A percentile compares a stretch with the other conserved stretches of the same genome.
Conservation (phyloP, 2,329 filamentous ascomycete species). For the Fusarium circinatum region DNA sequence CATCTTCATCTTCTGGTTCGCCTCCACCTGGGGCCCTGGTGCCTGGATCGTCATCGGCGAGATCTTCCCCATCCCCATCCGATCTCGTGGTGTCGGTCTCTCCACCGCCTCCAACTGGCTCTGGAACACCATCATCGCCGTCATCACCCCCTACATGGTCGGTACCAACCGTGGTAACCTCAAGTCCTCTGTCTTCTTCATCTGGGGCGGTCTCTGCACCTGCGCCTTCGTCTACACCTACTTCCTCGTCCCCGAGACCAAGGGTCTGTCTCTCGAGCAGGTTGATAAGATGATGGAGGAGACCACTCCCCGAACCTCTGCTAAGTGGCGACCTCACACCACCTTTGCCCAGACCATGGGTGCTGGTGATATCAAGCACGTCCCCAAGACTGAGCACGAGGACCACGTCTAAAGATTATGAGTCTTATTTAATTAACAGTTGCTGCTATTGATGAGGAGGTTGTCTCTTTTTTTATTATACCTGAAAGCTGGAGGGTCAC, state of each 20-base stretch:
- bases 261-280: conserved; percentile 81
- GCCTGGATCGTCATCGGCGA: conserved; percentile 88
- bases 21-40: conserved; percentile 86
- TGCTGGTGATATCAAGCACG: conserved; percentile 42
- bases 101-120: conserved; percentile 73
- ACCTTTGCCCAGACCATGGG: conserved; percentile 69
- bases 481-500: conserved; percentile 6
- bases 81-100: conserved; percentile 85
- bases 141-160: conserved; percentile 77
- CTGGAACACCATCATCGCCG: conserved; percentile 79
- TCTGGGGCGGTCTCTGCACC: conserved; percentile 76
- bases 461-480: conserved; percentile 24
- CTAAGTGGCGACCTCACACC: conserved; percentile 77
- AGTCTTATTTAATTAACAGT: not conserved
- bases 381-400: conserved; percentile 46
- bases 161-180: conserved; percentile 55
- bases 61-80: conserved; percentile 89
- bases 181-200: conserved; percentile 76
- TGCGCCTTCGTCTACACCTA: conserved; percentile 72
- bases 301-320: conserved; percentile 78
- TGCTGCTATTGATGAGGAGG: conserved; percentile 5
- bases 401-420: conserved; percentile 44
- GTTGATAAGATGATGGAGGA: conserved; percentile 92
- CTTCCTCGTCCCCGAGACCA: conserved; percentile 79
- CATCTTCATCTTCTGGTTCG: conserved; percentile 95